phyloP scores from a whole-genome alignment of 192 early-diverging fungal species.

The Coemansia sp. region DNA sequence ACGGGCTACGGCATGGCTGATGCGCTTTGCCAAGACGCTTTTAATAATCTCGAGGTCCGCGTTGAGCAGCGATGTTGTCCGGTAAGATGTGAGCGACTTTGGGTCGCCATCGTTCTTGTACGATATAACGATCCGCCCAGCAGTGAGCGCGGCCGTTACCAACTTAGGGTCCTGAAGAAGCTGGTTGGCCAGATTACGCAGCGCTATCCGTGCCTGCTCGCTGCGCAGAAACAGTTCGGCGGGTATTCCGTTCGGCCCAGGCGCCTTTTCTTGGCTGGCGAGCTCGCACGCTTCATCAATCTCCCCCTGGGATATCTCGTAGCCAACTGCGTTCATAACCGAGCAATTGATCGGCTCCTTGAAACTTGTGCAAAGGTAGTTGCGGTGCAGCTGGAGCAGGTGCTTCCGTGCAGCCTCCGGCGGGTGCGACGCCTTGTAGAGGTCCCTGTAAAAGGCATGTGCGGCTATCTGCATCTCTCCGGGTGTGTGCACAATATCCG shows the following conservation, averaged over 20 bases:
- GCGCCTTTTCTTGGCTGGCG: no score
- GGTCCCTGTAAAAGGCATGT: no score
- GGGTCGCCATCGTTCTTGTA: conserved; percentile 3
- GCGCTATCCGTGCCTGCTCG: neutral
- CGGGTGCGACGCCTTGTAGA: no score
- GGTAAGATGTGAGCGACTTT: neutral
- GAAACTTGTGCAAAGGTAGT: no score
- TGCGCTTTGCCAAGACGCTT: neutral
- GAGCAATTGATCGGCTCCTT: no score
- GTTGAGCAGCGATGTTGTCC: neutral
- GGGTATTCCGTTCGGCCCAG: neutral
- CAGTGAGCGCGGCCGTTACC: conserved; percentile 3
- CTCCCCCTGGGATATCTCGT: no score
- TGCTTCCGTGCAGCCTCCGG: no score
- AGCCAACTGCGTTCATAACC: no score
- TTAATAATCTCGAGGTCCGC: neutral
- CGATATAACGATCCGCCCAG: conserved; percentile 1
- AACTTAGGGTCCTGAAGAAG: neutral
- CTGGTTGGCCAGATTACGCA: conserved; percentile 3
- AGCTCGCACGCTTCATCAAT: no score
- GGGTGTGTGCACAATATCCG: no score
- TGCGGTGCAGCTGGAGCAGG: no score
- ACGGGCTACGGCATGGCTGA: neutral
- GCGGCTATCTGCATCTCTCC: no score
- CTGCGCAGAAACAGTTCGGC: neutral